These are phyloP conservation scores for Aspergillus terreus DNA, from an alignment of 2,329 filamentous ascomycete genomes.

Conservation along the genomic window DNA sequence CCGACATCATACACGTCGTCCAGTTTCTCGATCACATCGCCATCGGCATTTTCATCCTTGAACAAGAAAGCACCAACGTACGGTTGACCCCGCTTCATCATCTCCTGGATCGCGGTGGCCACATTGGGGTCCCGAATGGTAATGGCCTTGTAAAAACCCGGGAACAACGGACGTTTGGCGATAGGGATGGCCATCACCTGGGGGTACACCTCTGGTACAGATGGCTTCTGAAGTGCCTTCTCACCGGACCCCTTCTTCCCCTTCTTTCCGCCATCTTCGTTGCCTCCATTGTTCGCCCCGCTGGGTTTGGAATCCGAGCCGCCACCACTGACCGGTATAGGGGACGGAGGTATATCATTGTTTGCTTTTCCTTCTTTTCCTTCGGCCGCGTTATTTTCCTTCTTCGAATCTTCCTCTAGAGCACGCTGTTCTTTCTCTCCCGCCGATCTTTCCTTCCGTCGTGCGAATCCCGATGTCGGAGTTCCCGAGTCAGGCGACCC, in stretches of 20 bases:
- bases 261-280: conserved; percentile 65
- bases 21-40: conserved; percentile 84
- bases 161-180: conserved; percentile 86
- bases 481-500: conserved; percentile 24
- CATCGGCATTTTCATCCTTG: conserved; percentile 92
- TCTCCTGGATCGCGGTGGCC: conserved; percentile 86
- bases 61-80: conserved; percentile 96
- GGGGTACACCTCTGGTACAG: conserved; percentile 91
- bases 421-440: conserved; percentile 37
- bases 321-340: conserved; percentile 36
- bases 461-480: conserved; percentile 34
- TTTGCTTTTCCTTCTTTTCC: conserved; percentile 44
- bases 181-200: conserved; percentile 98
- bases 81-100: conserved; percentile 93
- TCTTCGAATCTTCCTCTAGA: conserved; percentile 39
- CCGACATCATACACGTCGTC: conserved; percentile 94
- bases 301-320: conserved; percentile 48
- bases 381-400: conserved; percentile 28
- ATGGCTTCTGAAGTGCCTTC: conserved; percentile 76
- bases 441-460: conserved; percentile 37
- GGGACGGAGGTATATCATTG: conserved; percentile 45
- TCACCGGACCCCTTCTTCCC: conserved; percentile 67
- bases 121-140: conserved; percentile 93
- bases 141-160: conserved; percentile 98
- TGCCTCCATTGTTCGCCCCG: conserved; percentile 50